Evolutionary conservation across 2,329 filamentous ascomycete species (phyloP).

Genomic region (Cytospora piceicola): DNA sequence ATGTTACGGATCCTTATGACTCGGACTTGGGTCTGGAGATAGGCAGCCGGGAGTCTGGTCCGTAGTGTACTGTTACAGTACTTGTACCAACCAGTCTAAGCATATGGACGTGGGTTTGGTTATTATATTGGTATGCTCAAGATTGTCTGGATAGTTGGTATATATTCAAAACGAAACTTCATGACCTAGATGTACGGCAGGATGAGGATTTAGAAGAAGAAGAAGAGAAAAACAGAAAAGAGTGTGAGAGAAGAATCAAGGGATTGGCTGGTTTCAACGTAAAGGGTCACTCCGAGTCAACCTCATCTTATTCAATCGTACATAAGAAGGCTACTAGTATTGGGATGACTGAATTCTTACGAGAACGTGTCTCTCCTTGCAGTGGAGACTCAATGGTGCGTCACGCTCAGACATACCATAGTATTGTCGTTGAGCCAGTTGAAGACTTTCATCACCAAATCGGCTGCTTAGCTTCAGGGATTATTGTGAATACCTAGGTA

Average conservation of each 20-base stretch:
- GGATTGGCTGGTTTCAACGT: too few relatives aligned
- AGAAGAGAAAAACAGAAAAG: too few relatives aligned
- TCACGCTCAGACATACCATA: background rate
- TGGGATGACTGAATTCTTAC: background rate
- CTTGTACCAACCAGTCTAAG: background rate
- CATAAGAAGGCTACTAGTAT: background rate
- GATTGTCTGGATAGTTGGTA: too few relatives aligned
- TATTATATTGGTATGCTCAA: background rate
- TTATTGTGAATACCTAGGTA: background rate
- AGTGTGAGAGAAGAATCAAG: background rate
- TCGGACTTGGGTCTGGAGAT: background rate
- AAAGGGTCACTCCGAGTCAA: background rate
- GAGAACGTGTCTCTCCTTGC: background rate
- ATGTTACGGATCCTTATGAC: conserved; percentile 3
- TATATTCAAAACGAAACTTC: background rate
- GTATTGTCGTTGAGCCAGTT: background rate
- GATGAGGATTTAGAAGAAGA: background rate
- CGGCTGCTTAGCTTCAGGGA: background rate
- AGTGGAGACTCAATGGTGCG: background rate
- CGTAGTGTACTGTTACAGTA: too few relatives aligned
- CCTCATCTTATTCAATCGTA: background rate
- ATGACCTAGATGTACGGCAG: background rate
- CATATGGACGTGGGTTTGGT: background rate
- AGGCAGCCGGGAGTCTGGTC: background rate
- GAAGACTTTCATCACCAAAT: conserved; percentile 17